Conservation (phyloP, 805 yeast genomes). For the Candida rishiriensis region DNA sequence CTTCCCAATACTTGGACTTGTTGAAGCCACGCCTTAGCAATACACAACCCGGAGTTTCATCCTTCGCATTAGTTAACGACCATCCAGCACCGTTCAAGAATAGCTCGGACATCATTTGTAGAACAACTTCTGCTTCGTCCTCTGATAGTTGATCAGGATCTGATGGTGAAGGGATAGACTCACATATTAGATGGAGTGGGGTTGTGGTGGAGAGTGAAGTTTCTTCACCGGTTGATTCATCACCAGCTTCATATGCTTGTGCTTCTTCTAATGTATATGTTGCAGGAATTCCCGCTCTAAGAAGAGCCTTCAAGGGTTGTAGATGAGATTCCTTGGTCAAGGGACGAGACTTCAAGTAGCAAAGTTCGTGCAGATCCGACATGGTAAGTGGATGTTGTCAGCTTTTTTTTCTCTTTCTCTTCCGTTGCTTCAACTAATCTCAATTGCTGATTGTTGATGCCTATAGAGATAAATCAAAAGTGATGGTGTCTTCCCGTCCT, state of each 20-base stretch:
- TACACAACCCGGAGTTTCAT: conserved; percentile 83
- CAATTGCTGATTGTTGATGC: too few species aligned
- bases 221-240: conserved; percentile 23
- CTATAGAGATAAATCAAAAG: too few species aligned
- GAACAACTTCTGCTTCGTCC: conserved; percentile 42
- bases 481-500: too few species aligned
- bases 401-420: too few species aligned
- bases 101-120: conserved; percentile 55
- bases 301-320: conserved; percentile 39
- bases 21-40: conserved; percentile 47
- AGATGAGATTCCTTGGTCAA: conserved; percentile 39
- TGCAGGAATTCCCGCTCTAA: conserved; percentile 70
- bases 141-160: conserved; percentile 7
- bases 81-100: conserved; percentile 91
- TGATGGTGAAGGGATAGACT: conserved; percentile 41
- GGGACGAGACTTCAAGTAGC: conserved; percentile 48
- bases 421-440: too few species aligned
- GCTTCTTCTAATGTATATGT: conserved; percentile 81
- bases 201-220: conserved; percentile 54
- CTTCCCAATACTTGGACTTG: conserved; percentile 36
- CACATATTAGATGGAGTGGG: conserved; percentile 68
- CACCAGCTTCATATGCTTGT: conserved; percentile 44
- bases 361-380: conserved; percentile 73
- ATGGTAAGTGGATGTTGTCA: conserved; percentile 27
- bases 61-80: conserved; percentile 69